These are phyloP conservation scores for Lolium multiflorum DNA, from an alignment of 176 grass and related monocot species.

Conservation along the genomic window DNA sequence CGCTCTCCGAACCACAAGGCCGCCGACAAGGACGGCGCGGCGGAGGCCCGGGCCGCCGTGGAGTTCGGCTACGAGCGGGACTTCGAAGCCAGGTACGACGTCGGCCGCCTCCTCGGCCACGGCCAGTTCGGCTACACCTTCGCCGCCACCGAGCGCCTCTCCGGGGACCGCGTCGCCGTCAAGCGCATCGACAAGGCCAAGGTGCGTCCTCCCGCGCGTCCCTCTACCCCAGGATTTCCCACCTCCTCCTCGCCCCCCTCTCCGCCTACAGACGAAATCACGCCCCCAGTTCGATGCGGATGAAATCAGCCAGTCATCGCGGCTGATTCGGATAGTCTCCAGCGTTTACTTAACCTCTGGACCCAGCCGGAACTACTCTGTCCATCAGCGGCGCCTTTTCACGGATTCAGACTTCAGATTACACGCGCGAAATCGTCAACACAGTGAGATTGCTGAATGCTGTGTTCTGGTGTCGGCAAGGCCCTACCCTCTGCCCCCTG, in stretches of 20 bases:
- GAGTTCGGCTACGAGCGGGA: constrained; percentile 90
- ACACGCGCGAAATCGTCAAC: not conserved
- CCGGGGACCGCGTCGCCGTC: constrained; percentile 82
- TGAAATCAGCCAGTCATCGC: not conserved
- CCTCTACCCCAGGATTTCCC: no score
- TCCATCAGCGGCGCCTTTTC: not conserved
- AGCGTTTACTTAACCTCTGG: not conserved
- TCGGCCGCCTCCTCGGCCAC: constrained; percentile 90
- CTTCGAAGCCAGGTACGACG: constrained; percentile 74
- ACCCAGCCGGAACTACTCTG: not conserved
- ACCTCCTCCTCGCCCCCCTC: no score
- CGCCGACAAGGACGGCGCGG: not conserved
- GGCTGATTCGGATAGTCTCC: not conserved
- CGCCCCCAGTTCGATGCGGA: not conserved
- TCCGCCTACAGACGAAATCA: no score
- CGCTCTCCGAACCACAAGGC: not conserved
- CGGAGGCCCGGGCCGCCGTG: not conserved
- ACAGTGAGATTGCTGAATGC: not conserved
- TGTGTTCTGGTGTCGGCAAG: not conserved
- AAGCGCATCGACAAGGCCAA: constrained; percentile 99
- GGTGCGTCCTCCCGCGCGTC: constrained; percentile 36
- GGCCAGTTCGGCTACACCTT: constrained; percentile 99
- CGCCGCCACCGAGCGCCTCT: constrained; percentile 71
- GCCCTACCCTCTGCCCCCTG: no score
- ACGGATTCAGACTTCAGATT: not conserved